A percentile compares a stretch with the other conserved stretches of the same genome.
phyloP scores from a whole-genome alignment of 345 rosid species.

The Arabidopsis suecica region DNA sequence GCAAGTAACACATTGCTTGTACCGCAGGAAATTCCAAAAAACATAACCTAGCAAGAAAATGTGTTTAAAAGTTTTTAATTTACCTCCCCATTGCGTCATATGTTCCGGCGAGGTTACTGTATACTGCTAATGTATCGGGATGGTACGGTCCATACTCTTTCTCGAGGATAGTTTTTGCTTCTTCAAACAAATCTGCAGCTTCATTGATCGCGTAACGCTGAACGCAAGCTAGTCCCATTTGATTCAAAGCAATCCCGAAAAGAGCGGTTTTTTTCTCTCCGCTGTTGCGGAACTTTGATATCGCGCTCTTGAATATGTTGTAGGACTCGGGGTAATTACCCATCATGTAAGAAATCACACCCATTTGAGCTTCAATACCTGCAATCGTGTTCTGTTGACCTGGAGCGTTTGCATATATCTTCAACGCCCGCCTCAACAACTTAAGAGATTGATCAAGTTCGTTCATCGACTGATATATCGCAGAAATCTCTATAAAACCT shows the following conservation, averaged over 20 bases:
- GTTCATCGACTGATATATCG: slow-evolving; percentile 81
- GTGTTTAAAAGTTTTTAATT: neutral
- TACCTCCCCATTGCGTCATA: slow-evolving; percentile 99
- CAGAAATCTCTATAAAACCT: slow-evolving; percentile 83
- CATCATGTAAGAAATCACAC: slow-evolving; percentile 88
- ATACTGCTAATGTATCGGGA: slow-evolving; percentile 87
- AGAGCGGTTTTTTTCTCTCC: slow-evolving; percentile 83
- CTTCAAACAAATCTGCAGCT: slow-evolving; percentile 90
- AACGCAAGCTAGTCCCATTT: slow-evolving; percentile 88
- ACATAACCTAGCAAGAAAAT: neutral
- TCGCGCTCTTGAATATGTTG: slow-evolving; percentile 63
- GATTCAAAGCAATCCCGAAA: slow-evolving; percentile 86
- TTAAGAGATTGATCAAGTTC: slow-evolving; percentile 69
- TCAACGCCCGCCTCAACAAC: slow-evolving; percentile 71
- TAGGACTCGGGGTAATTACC: slow-evolving; percentile 77
- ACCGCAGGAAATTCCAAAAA: slow-evolving; percentile 3
- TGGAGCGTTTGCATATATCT: slow-evolving; percentile 60
- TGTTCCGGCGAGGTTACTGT: slow-evolving; percentile 94
- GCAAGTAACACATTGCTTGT: slow-evolving; percentile 12
- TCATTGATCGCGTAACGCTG: slow-evolving; percentile 75
- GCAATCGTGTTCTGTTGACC: slow-evolving; percentile 82
- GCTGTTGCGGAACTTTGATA: slow-evolving; percentile 68
- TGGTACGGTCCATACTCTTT: slow-evolving; percentile 92
- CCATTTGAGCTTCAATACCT: slow-evolving; percentile 94
- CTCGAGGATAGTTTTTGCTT: slow-evolving; percentile 81